Base-by-base conservation (phyloP, 257 asterid genomes). In the Osmanthus fragrans region DNA sequence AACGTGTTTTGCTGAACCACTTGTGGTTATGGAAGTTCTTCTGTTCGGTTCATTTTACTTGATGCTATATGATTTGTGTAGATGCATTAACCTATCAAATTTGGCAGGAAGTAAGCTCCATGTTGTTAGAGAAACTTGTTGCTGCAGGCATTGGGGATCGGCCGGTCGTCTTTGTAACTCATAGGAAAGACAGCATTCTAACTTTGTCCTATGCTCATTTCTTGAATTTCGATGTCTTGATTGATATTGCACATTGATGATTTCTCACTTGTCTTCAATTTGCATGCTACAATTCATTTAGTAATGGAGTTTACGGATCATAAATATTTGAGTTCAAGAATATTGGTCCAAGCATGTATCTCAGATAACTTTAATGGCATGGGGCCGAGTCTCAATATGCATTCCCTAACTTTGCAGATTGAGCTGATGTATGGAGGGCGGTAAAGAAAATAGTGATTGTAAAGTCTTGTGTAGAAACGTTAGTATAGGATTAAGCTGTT, bases 131-230 rank as follows among this genome's bases (percentile, higher is more conserved):
- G 73, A 93, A 90, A 89, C 96, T 96, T 78, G 84, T 90, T 76
- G 88, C 90, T 81, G 98, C 98, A 54, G 99, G 98, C 70, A 96
- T 96, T 83, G 99, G 99, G 70, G 92, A 92, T 81, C 93, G 98
- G 21, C 99, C 98, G 0, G 98, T 96, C 74, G 88, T 96, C 74
- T 96, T 93, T 81, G 90, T 96, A 65, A 92, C 99, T 25, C 98
- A 96, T 84, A 96, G 99, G 99, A 84, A 71, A 85, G 92, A 80
- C 67, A 73, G n/a, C 70, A 54, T 42, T 72, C 27, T 70, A 74
- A 60, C 67, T 32, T 54, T 77, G 72, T 25, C 12, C 73, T 30
- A 7, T 9, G 4, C 71, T 1, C 29, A 49, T 78, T 40, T 64
- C 45, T 63, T 23, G 16, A 67, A 76, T 21, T 70, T 25, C 16